Evolutionary conservation across 2,329 filamentous ascomycete genomes (phyloP), one percentile per base, ranked within the genome.

Genomic region (Fusarium vanettenii): DNA sequence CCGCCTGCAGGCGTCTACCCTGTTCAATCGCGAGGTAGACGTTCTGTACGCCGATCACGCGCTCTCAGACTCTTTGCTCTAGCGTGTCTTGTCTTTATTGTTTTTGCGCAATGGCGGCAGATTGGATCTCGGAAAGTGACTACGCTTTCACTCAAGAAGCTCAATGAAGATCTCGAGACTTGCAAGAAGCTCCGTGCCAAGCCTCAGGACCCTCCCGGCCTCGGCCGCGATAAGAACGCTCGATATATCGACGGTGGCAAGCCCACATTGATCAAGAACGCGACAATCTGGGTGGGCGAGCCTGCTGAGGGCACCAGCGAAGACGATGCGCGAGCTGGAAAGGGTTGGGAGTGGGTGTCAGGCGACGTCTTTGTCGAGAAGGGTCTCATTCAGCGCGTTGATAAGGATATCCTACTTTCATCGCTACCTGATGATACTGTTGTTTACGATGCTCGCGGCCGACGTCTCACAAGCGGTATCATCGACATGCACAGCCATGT

Each of bases 401-500:
- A 83, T 35, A 64, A 81, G 4, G 80, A 82, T 33, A 89, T 91
- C 56, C 79, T 83, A 0, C 66, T 80, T 9, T 76, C 79, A 4
- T 80, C 81, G 0, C 77, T 92, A 29, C 83, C 89, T 2, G 77
- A 85, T 3, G 85, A 89, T 57, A 86, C 85, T 0, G 72, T 88
- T 6, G 77, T 91, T 10, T 92, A 87, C 79, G 85, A 93, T 64
- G 91, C 90, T 6, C 80, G 86, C 29, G 91, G 92, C 1, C 87
- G 90, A 4, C 89, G 87, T 66, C 83, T 94, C 22, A 94, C 92
- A 0, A 86, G 87, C 9, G 92, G 92, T 18, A 90, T 94, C 75
- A 89, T 94, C 57, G 92, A 94, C 78, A 93, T 93, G 90, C 92
- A 94, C 81, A 91, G 88, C 37, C 92, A 94, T 78, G 87, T 90